Conservation (phyloP, 352 stramenopile species). For the Globisporangium emineosum region DNA sequence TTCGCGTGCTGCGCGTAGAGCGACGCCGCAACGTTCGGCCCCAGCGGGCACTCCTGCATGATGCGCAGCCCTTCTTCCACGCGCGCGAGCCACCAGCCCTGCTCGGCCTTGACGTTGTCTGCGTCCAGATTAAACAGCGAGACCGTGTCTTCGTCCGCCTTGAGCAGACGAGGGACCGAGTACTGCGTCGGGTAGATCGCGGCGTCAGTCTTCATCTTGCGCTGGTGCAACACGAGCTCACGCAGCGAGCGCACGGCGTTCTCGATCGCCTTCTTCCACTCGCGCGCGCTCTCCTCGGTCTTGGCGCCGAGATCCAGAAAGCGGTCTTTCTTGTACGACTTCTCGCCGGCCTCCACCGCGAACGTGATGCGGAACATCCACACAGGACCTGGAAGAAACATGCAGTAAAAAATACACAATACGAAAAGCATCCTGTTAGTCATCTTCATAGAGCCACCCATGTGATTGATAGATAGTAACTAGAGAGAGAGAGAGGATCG, state of each 20-base stretch:
- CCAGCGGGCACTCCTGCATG: constrained; percentile 85
- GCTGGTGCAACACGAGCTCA: constrained; percentile 70
- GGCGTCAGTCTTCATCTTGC: constrained; percentile 72
- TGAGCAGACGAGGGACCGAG: constrained; percentile 63
- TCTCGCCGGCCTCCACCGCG: constrained; percentile 64
- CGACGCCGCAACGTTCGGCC: constrained; percentile 73
- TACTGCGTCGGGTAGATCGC: constrained; percentile 68
- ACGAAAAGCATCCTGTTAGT: neutral
- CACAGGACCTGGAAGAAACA: constrained; percentile 36
- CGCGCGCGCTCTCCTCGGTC: constrained; percentile 73
- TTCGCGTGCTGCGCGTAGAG: constrained; percentile 78
- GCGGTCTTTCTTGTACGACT: constrained; percentile 87
- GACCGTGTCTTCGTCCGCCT: constrained; percentile 80
- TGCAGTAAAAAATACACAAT: neutral
- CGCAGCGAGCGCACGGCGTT: constrained; percentile 72
- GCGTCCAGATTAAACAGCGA: constrained; percentile 86
- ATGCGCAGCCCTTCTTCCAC: constrained; percentile 79
- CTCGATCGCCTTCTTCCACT: constrained; percentile 82
- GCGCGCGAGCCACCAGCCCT: constrained; percentile 82
- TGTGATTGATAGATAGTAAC: neutral
- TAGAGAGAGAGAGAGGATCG: neutral
- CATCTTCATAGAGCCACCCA: too few species aligned
- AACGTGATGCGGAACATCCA: constrained; percentile 92
- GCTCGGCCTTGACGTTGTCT: constrained; percentile 79
- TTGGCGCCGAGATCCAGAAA: constrained; percentile 86